These are phyloP conservation scores for Tetradesmus lagerheimii DNA, from an alignment of 139 green algal species.

Conservation along the genomic window DNA sequence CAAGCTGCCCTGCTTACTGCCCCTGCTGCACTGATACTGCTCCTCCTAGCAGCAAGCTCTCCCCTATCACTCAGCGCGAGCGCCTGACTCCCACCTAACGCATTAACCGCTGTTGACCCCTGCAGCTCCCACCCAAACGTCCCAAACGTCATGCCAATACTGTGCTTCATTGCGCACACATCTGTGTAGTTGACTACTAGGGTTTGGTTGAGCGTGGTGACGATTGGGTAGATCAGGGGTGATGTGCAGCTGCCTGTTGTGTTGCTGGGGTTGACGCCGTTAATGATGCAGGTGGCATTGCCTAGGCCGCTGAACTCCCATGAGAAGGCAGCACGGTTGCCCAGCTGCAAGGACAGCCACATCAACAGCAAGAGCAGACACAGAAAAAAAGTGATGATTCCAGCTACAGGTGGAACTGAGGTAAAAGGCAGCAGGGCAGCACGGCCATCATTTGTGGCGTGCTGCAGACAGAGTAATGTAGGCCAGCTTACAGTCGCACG, in stretches of 20 bases:
- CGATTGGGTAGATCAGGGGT: not conserved
- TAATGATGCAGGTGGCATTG: conserved; percentile 1
- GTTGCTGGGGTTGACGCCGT: conserved; percentile 17
- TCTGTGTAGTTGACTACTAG: conserved; percentile 33
- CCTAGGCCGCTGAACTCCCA: conserved; percentile 41
- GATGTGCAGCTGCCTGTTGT: conserved; percentile 11
- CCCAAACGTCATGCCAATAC: not conserved
- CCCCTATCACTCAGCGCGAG: not conserved
- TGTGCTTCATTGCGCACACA: conserved; percentile 30
- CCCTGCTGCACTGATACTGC: not conserved
- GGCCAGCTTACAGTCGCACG: too few relatives aligned
- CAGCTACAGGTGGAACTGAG: too few relatives aligned
- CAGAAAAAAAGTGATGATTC: not conserved
- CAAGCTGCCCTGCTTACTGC: not conserved
- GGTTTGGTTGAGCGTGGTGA: conserved; percentile 25
- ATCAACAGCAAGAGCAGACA: not conserved
- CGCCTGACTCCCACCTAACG: not conserved
- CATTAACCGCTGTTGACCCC: not conserved
- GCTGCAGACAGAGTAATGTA: too few relatives aligned
- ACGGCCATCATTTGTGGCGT: too few relatives aligned
- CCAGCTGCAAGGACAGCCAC: conserved; percentile 1
- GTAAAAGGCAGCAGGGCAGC: too few relatives aligned
- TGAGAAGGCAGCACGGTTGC: not conserved
- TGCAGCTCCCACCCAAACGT: conserved; percentile 18
- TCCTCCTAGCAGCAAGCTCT: not conserved